A percentile compares a stretch with the other conserved stretches of the same genome.
These are phyloP conservation scores for Trametes villosa DNA, from an alignment of 768 basidiomycete genomes.

Conservation along the genomic window DNA sequence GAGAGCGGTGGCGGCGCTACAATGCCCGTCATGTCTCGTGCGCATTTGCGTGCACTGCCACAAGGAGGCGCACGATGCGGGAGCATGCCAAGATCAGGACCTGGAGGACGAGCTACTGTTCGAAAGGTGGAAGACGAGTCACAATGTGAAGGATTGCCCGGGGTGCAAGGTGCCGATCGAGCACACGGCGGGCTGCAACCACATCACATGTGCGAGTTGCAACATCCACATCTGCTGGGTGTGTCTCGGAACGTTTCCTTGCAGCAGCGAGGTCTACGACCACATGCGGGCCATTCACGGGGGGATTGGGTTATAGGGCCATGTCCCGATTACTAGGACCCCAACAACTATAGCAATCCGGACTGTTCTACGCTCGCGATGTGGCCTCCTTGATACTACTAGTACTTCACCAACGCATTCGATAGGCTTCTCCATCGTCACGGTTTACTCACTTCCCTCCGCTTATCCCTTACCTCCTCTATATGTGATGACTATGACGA, in stretches of 20 bases:
- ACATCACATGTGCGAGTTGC: conserved; percentile 76
- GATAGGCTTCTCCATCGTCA: too few relatives aligned
- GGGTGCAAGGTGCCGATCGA: conserved; percentile 74
- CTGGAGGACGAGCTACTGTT: conserved; percentile 58
- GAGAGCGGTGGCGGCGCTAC: conserved; percentile 45
- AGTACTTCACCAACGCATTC: too few relatives aligned
- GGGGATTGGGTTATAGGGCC: conserved; percentile 50
- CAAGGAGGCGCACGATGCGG: conserved; percentile 64
- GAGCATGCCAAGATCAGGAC: conserved; percentile 62
- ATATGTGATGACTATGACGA: too few relatives aligned
- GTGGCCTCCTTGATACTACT: too few relatives aligned
- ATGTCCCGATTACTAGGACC: too few relatives aligned
- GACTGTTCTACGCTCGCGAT: too few relatives aligned
- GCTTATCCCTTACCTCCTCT: too few relatives aligned
- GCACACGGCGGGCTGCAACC: conserved; percentile 77
- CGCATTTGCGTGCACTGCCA: conserved; percentile 72
- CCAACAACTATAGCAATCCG: too few relatives aligned
- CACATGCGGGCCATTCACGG: conserved; percentile 78
- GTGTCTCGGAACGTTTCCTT: conserved; percentile 71
- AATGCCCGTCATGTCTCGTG: conserved; percentile 71
- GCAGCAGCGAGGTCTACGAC: conserved; percentile 71
- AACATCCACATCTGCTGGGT: conserved; percentile 83
- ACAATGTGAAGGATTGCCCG: conserved; percentile 78
- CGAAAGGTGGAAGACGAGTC: conserved; percentile 61
- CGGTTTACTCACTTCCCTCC: too few relatives aligned